Evolutionary conservation across 2,329 filamentous ascomycete species (phyloP), one percentile per base, ranked within the genome.

Genomic region (Penicillium sp.): DNA sequence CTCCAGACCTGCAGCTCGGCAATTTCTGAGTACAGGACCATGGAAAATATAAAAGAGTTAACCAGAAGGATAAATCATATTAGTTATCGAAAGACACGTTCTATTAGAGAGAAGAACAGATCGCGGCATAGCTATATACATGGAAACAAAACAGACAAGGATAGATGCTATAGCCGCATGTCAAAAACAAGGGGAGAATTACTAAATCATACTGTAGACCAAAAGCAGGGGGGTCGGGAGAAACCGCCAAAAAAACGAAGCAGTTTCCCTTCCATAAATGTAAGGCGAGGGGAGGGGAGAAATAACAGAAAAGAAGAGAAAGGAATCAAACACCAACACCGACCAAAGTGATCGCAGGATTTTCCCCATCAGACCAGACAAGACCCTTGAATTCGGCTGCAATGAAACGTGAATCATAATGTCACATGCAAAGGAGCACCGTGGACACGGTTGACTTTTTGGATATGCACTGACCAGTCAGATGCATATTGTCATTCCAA

Each of bases 321-420:
- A 53, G 49, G 52, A 63, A 63, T 64, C 48, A 56, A 53, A 61
- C 65, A 66, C 67, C 62, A 68, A 69, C 65, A 67, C 68, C 65
- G 59, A 60, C 59, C 51, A 53, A 56, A 53, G 47, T 50, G 55
- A 59, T 57, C 47, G 62, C 48, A 58, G 58, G 45, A 51, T 55
- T 42, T 54, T 60, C 49, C 54, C 56, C 55, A 59, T 50, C 59
- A 51, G 60, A 58, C 57, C 56, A 58, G 54, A 42, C 57, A 58
- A 53, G 40, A 45, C 48, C 47, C 47, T 38, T 42, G 19, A 54
- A 35, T 53, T 57, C 9, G 51, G 62, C 61, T 63, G 62, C 59
- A 66, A 68, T 64, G 65, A 70, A 69, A 65, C 62, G 60, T 69
- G 60, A 64, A 64, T 69, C 67, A 67, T 68, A 67, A 62, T 65